Evolutionary conservation across 345 rosid species (phyloP), one percentile per base, ranked within the genome.

Genomic region (Carallia pectinifolia): DNA sequence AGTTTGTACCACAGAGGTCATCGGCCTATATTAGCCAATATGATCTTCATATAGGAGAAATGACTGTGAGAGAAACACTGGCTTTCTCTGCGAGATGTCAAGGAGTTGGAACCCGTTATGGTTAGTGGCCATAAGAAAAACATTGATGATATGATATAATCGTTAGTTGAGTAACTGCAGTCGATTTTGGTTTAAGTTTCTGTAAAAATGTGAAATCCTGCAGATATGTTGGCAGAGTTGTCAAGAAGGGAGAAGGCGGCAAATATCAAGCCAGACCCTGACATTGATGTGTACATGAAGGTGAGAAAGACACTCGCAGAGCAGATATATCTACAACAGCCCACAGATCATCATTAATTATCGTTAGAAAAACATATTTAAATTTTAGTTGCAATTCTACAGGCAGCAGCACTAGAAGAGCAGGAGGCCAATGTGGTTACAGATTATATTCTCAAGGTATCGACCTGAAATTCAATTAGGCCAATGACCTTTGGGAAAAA

Each of bases 241-340:
- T 81, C 91, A 67, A 84, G 89, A 81, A 82, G 96, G 81, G 93
- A 91, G 77, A 91, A 88, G 76, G 88, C 76, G 74, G 92, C 89
- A 68, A 85, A 86, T 66, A 91, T 91, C 80, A 91, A 85, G 68
- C 97, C 97, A 23, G 96, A 89, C 71, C 88, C 91, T 30, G 96
- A 91, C 74, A 81, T 91, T 77, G 97, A 91, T 75, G 76, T 90
- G 64, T 88, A 68, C 76, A 92, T 92, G 97, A 92, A 92, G 86
- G 97, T 85, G 59, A 64, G 63, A 52, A 12, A 23, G 34, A 44
- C 7, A 52, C 60, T 7, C 4, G 34, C 34, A 33, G 34, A 33
- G 34, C 34, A 33, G 34, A 33, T 3, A 12, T 12, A 12, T 3
- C 17, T 44, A 16, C 1, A 44, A 4, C 4, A 44, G 16, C 12